Base-by-base conservation (phyloP, 164 flowering plant species). In the Annona squamosa region DNA sequence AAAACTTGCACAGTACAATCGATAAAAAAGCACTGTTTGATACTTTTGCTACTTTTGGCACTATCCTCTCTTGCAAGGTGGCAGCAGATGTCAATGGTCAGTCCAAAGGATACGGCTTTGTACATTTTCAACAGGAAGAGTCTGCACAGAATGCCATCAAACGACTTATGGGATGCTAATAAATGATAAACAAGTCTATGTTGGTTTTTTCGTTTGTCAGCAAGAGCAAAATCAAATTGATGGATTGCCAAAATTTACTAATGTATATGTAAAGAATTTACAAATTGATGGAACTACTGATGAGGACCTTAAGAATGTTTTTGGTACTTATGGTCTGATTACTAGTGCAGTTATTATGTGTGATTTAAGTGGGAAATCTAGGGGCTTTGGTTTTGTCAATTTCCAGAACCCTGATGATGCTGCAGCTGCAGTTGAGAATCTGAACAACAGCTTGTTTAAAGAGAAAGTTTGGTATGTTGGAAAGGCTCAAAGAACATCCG, bases 321-420 rank as follows among this genome's bases (percentile, higher is more conserved):
- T 92, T 77, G 81, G 78, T 57, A 63, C 73, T 46, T 88, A 74
- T 87, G 97, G 97, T 65, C 56, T 80, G 17, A 86, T 89, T 44
- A 88, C 92, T 63, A 90, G 95, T 83, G 93, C 88, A 45, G 77
- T 85, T 75, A 81, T 92, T 70, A 86, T 88, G 91, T 87, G 57
- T 76, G 95, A 92, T 74, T 75, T 69, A n/a, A 78, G 77, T 85
- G 97, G 92, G 62, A 85, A 84, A 48, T 87, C 95, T 2, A 86
- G 80, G 79, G 83, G 91, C 62, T 92, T 92, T 78, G 97, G 97
- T 57, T 92, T 92, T 81, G 90, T 92, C 13, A 90, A 89, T 71
- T 92, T 89, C 65, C 63, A 84, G 79, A 85, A 71, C 70, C 80
- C 89, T 7, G 93, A 92, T 48, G 78, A 79, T 72, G 97, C 97